These are phyloP conservation scores for Sanghuangporus sanghuang DNA, from an alignment of 1,284 basidiomycete genomes.

Conservation along the genomic window DNA sequence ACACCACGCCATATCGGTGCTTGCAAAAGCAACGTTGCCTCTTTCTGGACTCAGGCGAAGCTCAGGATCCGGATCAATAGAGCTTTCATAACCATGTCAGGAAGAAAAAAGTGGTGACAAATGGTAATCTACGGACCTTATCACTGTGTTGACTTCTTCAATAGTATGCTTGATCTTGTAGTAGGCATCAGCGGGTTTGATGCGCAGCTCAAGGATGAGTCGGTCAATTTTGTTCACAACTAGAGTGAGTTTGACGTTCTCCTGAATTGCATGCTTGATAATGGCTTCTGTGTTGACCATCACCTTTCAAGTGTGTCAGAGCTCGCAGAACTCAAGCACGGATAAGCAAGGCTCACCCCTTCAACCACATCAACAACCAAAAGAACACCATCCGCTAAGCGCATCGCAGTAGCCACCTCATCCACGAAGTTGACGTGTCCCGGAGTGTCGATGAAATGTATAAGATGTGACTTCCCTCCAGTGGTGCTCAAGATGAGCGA, in stretches of 20 bases:
- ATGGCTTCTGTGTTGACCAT: conserved; percentile 89
- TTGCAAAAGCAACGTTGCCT: conserved; percentile 97
- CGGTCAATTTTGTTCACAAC: conserved; percentile 98
- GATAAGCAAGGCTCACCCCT: conserved; percentile 54
- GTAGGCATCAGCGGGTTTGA: conserved; percentile 95
- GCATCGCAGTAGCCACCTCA: conserved; percentile 86
- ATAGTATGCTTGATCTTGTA: conserved; percentile 99
- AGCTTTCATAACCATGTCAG: conserved; percentile 39
- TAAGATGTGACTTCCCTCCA: conserved; percentile 85
- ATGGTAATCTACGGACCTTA: conserved; percentile 52
- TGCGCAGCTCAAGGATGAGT: conserved; percentile 91
- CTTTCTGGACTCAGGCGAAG: conserved; percentile 88
- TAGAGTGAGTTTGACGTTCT: conserved; percentile 87
- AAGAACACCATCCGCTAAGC: conserved; percentile 90
- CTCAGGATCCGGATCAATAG: conserved; percentile 84
- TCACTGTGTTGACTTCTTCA: conserved; percentile 96
- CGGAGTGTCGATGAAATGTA: conserved; percentile 96
- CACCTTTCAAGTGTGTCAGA: conserved; percentile 40
- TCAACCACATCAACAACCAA: conserved; percentile 95
- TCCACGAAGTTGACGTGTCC: conserved; percentile 98
- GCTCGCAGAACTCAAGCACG: conserved; percentile 6
- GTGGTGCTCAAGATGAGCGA: conserved; percentile 88
- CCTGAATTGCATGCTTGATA: conserved; percentile 83
- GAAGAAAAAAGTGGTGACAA: not conserved
- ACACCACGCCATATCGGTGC: conserved; percentile 96